phyloP scores from a whole-genome alignment of 768 basidiomycete genomes.

The Russula olivacea region DNA sequence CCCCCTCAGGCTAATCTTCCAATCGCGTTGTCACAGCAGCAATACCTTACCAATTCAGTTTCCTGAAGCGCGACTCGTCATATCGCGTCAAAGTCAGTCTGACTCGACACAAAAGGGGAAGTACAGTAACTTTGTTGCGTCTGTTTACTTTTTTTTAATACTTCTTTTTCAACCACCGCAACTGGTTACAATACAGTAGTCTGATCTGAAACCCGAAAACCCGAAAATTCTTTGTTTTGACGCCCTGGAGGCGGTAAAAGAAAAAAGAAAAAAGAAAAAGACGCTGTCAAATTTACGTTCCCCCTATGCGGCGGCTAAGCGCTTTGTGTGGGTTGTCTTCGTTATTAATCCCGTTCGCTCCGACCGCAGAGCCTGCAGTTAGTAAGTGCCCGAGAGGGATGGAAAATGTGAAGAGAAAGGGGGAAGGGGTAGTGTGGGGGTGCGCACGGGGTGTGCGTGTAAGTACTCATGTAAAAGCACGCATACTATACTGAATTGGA shows the following conservation, averaged over 20 bases:
- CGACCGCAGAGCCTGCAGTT: not conserved
- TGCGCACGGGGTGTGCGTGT: no score
- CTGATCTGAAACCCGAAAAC: no score
- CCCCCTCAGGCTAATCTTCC: slow-evolving; percentile 5
- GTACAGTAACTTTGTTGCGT: not conserved
- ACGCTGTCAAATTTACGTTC: slow-evolving; percentile 7
- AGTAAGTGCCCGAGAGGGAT: not conserved
- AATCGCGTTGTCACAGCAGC: slow-evolving; percentile 6
- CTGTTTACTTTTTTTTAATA: not conserved
- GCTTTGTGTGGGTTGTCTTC: not conserved
- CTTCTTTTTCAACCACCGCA: not conserved
- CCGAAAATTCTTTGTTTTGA: no score
- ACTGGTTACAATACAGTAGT: not conserved
- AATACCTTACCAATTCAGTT: no score
- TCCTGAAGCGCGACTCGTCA: no score
- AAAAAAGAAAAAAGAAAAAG: not conserved
- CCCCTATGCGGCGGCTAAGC: not conserved
- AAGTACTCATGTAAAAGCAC: not conserved
- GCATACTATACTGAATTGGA: not conserved
- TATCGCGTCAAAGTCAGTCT: not conserved
- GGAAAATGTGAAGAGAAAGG: not conserved
- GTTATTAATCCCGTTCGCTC: not conserved
- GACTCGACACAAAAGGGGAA: not conserved
- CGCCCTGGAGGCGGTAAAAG: no score
- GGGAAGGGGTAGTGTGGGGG: not conserved